phyloP scores from a whole-genome alignment of 352 stramenopile species.

The Globisporangium canariense region DNA sequence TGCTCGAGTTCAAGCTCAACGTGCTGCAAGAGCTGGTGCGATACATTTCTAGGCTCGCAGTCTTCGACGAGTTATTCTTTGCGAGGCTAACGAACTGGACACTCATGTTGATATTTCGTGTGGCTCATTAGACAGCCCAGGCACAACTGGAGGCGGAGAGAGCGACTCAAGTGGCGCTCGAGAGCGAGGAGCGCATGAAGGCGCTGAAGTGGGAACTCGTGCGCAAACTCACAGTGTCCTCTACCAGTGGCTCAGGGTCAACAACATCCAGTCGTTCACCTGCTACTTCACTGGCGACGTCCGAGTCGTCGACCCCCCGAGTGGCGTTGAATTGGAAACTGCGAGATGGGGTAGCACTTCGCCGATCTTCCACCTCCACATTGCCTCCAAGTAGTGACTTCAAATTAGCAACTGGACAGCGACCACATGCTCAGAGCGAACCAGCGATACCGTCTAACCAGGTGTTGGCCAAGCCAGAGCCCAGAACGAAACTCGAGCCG shows the following conservation, averaged over 20 bases:
- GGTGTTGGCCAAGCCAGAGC: not conserved
- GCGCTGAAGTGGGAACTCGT: conserved; percentile 75
- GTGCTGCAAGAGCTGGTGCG: conserved; percentile 50
- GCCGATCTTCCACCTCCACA: conserved; percentile 18
- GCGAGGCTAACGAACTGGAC: not conserved
- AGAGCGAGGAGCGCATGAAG: conserved; percentile 65
- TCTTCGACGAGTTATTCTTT: not conserved
- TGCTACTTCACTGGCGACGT: conserved; percentile 17
- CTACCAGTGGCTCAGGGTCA: conserved; percentile 6
- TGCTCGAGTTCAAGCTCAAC: conserved; percentile 54
- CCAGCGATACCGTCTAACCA: conserved; percentile 5
- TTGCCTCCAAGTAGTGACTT: not conserved
- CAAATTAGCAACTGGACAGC: not conserved
- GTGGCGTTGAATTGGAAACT: conserved; percentile 52
- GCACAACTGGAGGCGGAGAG: conserved; percentile 56
- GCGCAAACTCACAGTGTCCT: conserved; percentile 35
- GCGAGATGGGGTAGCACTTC: conserved; percentile 42
- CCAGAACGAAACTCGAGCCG: not conserved
- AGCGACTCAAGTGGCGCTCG: conserved; percentile 26
- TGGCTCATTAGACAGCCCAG: conserved; percentile 19
- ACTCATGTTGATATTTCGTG: not conserved
- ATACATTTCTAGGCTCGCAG: conserved; percentile 8
- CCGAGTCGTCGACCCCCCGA: conserved; percentile 21
- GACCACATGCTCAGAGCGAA: conserved; percentile 15
- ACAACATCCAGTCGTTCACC: not conserved